Percentiles rank a stretch among this genome's conserved stretches.
These are phyloP conservation scores for Lagenidium giganteum DNA, from an alignment of 352 stramenopile genomes.

Conservation along the genomic window DNA sequence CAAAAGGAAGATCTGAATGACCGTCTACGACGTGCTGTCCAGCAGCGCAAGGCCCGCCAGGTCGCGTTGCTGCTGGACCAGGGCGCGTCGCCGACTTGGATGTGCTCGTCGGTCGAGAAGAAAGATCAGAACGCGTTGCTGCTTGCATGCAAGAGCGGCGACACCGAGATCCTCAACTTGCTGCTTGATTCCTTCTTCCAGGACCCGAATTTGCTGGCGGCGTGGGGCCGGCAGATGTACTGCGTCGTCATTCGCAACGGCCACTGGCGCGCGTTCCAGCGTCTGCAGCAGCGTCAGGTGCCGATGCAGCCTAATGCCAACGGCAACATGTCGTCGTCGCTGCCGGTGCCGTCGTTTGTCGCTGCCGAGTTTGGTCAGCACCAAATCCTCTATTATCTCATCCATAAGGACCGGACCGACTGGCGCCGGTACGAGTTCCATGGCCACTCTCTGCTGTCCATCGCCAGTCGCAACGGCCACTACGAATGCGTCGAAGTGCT, in stretches of 20 bases:
- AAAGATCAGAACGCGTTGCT: constrained; percentile 54
- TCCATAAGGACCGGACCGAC: constrained; percentile 22
- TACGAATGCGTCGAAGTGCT: constrained; percentile 66
- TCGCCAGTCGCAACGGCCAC: constrained; percentile 58
- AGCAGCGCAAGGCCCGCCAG: constrained; percentile 29
- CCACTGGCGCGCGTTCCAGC: constrained; percentile 59
- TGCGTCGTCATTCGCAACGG: constrained; percentile 50
- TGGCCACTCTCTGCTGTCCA: constrained; percentile 52
- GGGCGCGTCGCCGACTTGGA: constrained; percentile 57
- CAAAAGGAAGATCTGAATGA: constrained; percentile 30
- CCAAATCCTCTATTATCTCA: constrained; percentile 44
- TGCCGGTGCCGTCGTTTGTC: constrained; percentile 53
- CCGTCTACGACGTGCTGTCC: constrained; percentile 55
- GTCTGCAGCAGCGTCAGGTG: constrained; percentile 36
- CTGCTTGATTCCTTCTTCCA: constrained; percentile 59
- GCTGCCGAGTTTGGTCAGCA: constrained; percentile 47
- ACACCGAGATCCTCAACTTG: constrained; percentile 44
- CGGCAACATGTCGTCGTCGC: constrained; percentile 20
- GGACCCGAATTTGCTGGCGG: constrained; percentile 27
- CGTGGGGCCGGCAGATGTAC: constrained; percentile 66
- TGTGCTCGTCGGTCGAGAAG: constrained; percentile 12
- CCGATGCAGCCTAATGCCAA: constrained; percentile 17
- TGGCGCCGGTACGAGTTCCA: constrained; percentile 51
- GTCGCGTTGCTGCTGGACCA: constrained; percentile 49
- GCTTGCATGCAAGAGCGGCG: constrained; percentile 45